Evolutionary conservation across 164 flowering plant species (phyloP).

Genomic region (Aristolochia fimbriata): DNA sequence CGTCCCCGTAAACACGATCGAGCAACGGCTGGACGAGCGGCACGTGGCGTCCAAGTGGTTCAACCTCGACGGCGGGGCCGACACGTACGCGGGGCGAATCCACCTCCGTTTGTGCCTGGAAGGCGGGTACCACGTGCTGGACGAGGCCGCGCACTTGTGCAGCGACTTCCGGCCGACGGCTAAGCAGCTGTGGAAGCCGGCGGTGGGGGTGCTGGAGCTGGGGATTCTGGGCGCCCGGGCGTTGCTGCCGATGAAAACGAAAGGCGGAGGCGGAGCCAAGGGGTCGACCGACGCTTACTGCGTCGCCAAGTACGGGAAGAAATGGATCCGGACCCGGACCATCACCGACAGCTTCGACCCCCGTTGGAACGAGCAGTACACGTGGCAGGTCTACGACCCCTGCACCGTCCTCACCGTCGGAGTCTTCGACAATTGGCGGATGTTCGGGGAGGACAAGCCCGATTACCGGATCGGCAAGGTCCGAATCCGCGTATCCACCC

Average conservation of each 20-base stretch:
- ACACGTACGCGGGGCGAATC: slow-evolving; percentile 49
- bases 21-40: slow-evolving; percentile 78
- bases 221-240: slow-evolving; percentile 92
- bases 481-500: slow-evolving; percentile 74
- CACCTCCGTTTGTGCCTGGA: slow-evolving; percentile 66
- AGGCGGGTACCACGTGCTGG: slow-evolving; percentile 95
- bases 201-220: slow-evolving; percentile 83
- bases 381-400: slow-evolving; percentile 96
- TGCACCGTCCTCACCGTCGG: slow-evolving; percentile 86
- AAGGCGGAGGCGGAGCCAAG: slow-evolving; percentile 35
- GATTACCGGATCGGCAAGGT: slow-evolving; percentile 76
- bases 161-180: slow-evolving; percentile 94
- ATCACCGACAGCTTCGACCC: slow-evolving; percentile 83
- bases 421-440: slow-evolving; percentile 90
- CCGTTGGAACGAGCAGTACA: slow-evolving; percentile 98
- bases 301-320: slow-evolving; percentile 95
- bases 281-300: slow-evolving; percentile 96
- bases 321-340: slow-evolving; percentile 91
- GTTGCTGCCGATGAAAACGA: slow-evolving; percentile 76
- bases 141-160: slow-evolving; percentile 91
- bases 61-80: slow-evolving; percentile 26
- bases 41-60: slow-evolving; percentile 63
- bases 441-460: slow-evolving; percentile 60
- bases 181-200: slow-evolving; percentile 86
- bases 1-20: slow-evolving; percentile 46